Evolutionary conservation across 768 basidiomycete genomes (phyloP).

Genomic region (Russula sp.): DNA sequence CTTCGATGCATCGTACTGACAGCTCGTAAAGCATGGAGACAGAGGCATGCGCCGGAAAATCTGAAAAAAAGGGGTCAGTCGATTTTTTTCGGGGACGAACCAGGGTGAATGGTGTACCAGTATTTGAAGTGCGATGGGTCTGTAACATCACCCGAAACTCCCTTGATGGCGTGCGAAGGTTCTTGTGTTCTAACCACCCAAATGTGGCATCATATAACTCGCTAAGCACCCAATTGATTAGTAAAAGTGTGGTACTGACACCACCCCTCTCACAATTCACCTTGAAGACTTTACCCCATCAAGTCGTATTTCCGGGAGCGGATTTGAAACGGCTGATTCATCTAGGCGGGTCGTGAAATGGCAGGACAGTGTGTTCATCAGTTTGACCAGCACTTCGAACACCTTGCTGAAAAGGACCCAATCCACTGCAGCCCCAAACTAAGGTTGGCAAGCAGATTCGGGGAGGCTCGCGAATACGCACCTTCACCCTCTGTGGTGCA

Average conservation of each 20-base stretch:
- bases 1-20: constrained; percentile 13
- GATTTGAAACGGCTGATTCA: constrained; percentile 17
- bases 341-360: constrained; percentile 29
- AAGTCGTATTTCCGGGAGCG: constrained; percentile 15
- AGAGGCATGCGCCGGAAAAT: constrained; percentile 16
- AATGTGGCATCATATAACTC: constrained; percentile 11
- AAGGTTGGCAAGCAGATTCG: not conserved
- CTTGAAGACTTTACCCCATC: constrained; percentile 11
- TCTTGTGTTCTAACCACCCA: constrained; percentile 16
- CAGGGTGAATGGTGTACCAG: not conserved
- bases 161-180: constrained; percentile 10
- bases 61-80: not conserved
- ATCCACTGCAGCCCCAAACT: constrained; percentile 36
- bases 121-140: constrained; percentile 9
- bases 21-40: constrained; percentile 15
- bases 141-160: constrained; percentile 10
- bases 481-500: constrained; percentile 37
- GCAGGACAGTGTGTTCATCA: constrained; percentile 36
- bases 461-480: constrained; percentile 28
- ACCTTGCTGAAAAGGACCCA: constrained; percentile 48
- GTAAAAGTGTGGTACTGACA: not conserved
- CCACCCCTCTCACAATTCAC: not conserved
- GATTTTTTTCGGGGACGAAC: not conserved
- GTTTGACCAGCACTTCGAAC: constrained; percentile 33
- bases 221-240: not conserved